Conservation (phyloP, 31 red algal genomes). For the Odonthalia washingtoniensis region DNA sequence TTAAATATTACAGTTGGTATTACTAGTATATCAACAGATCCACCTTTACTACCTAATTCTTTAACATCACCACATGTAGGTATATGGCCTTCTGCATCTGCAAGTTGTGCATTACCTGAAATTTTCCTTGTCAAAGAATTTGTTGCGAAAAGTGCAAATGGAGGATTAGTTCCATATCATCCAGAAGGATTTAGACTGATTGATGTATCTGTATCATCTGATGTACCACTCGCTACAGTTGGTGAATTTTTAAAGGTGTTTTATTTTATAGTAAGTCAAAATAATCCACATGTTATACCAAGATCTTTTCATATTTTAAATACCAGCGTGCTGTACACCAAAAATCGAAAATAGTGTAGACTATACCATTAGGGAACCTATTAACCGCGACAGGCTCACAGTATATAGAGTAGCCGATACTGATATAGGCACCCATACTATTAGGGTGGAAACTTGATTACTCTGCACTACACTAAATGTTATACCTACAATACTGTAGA, state of each 20-base stretch:
- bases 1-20: conserved; percentile 93
- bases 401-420: too few relatives aligned
- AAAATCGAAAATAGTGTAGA: too few relatives aligned
- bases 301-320: conserved; percentile 72
- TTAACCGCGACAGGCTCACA: too few relatives aligned
- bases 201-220: conserved; percentile 89
- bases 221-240: conserved; percentile 87
- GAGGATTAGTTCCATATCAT: conserved; percentile 79
- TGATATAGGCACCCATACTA: too few relatives aligned
- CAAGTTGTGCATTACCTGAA: conserved; percentile 87
- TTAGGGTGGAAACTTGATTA: too few relatives aligned
- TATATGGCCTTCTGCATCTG: conserved; percentile 91
- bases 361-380: too few relatives aligned
- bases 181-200: conserved; percentile 80
- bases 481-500: too few relatives aligned
- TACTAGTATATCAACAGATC: conserved; percentile 57
- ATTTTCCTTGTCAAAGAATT: conserved; percentile 86
- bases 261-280: conserved; percentile 96
- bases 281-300: conserved; percentile 84
- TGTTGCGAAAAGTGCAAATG: conserved; percentile 76
- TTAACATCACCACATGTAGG: conserved; percentile 92
- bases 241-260: conserved; percentile 97
- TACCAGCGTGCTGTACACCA: conserved; percentile 67
- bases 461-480: too few relatives aligned
- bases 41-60: conserved; percentile 91